A percentile compares a stretch with the other conserved stretches of the same genome.
Conservation (phyloP, 805 yeast species). For the Ascoidea tarda region DNA sequence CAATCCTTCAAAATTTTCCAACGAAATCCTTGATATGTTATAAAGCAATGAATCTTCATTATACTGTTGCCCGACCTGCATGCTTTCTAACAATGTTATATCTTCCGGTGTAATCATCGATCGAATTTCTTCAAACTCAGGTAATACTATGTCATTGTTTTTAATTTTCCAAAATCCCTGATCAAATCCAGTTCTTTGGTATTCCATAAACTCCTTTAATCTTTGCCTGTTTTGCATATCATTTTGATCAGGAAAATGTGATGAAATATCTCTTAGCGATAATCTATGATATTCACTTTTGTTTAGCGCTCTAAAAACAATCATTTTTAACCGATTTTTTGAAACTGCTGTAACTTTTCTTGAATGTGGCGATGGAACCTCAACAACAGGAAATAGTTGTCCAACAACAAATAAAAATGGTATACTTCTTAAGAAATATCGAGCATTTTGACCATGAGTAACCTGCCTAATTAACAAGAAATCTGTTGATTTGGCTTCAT, state of each 20-base stretch:
- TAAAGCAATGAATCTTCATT: slow-evolving; percentile 68
- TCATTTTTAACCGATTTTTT: slow-evolving; percentile 84
- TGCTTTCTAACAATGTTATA: slow-evolving; percentile 69
- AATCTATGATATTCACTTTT: slow-evolving; percentile 60
- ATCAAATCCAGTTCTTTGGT: slow-evolving; percentile 85
- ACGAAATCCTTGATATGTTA: slow-evolving; percentile 16
- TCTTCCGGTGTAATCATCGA: slow-evolving; percentile 91
- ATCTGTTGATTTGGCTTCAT: slow-evolving; percentile 66
- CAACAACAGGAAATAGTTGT: slow-evolving; percentile 84
- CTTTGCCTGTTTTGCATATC: slow-evolving; percentile 96
- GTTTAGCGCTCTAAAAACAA: slow-evolving; percentile 78
- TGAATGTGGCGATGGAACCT: slow-evolving; percentile 95
- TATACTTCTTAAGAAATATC: slow-evolving; percentile 54
- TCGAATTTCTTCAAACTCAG: slow-evolving; percentile 62
- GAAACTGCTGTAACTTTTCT: slow-evolving; percentile 89
- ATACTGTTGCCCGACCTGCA: slow-evolving; percentile 86
- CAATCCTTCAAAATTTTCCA: slow-evolving; percentile 13
- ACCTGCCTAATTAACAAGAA: slow-evolving; percentile 69
- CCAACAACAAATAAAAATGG: slow-evolving; percentile 79
- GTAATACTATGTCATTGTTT: slow-evolving; percentile 45
- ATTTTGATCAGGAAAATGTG: slow-evolving; percentile 92
- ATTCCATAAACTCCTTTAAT: slow-evolving; percentile 94
- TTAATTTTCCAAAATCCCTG: slow-evolving; percentile 93
- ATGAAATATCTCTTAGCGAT: slow-evolving; percentile 74
- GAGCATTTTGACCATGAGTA: slow-evolving; percentile 62